Evolutionary conservation across 768 basidiomycete genomes (phyloP).

Genomic region (Kwoniella shandongensis): DNA sequence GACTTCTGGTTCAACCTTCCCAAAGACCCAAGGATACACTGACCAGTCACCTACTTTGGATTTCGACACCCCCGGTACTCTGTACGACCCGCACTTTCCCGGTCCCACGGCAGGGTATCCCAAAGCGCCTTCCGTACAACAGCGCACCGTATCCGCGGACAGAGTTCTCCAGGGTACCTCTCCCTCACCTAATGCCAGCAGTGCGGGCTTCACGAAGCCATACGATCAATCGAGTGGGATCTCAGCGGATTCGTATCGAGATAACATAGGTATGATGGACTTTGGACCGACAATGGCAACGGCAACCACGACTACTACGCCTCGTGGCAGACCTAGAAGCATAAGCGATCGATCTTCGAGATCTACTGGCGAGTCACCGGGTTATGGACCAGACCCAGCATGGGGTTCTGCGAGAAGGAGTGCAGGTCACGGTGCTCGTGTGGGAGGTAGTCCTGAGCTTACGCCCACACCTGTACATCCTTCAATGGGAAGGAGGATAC

Average conservation of each 20-base stretch:
- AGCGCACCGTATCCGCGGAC: neutral
- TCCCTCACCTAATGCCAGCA: too few species aligned
- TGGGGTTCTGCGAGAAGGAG: neutral
- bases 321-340: neutral
- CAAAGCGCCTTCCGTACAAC: conserved; percentile 4
- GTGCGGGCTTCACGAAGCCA: neutral
- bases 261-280: conserved; percentile 2
- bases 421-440: too few species aligned
- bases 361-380: neutral
- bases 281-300: neutral
- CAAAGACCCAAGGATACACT: conserved; percentile 11
- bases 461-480: too few species aligned
- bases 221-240: neutral
- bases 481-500: neutral
- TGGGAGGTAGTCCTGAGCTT: too few species aligned
- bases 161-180: conserved; percentile 6
- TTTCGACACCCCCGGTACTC: conserved; percentile 18
- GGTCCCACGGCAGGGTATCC: conserved; percentile 12
- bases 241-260: conserved; percentile 1
- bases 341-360: neutral
- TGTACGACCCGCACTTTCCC: conserved; percentile 18
- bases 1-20: conserved; percentile 6
- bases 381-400: conserved; percentile 9
- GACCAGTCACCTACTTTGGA: conserved; percentile 14
- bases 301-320: neutral